Evolutionary conservation across 2,329 filamentous ascomycete genomes (phyloP).

Genomic region (Epichloe typhina): DNA sequence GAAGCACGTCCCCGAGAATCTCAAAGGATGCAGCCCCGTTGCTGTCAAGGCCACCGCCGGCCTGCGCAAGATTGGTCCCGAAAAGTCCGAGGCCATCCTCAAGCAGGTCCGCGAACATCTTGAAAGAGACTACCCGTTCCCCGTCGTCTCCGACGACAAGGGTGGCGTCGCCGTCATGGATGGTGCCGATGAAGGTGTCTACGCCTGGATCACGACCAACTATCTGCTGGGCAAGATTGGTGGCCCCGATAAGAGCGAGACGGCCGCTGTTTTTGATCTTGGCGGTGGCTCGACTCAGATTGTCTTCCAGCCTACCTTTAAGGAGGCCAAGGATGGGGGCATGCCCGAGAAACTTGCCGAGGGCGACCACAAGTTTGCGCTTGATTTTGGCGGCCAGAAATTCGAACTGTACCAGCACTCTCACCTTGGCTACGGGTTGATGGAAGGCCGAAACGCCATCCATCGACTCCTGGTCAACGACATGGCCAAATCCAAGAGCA

Average conservation of each 20-base stretch:
- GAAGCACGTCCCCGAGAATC: conserved; percentile 68
- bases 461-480: conserved; percentile 64
- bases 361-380: conserved; percentile 90
- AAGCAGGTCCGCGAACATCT: conserved; percentile 71
- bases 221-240: conserved; percentile 97
- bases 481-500: conserved; percentile 49
- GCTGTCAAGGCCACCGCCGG: conserved; percentile 98
- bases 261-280: conserved; percentile 89
- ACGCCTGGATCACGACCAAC: conserved; percentile 98
- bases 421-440: conserved; percentile 90
- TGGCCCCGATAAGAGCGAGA: conserved; percentile 75
- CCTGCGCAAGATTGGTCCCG: conserved; percentile 69
- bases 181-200: conserved; percentile 91
- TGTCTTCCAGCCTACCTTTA: conserved; percentile 93
- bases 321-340: conserved; percentile 55
- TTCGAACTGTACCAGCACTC: conserved; percentile 97
- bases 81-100: conserved; percentile 73
- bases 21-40: conserved; percentile 84
- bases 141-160: conserved; percentile 73
- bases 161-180: conserved; percentile 95
- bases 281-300: conserved; percentile 97
- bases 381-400: conserved; percentile 78
- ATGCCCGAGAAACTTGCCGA: conserved; percentile 76
- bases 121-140: conserved; percentile 87
- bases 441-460: conserved; percentile 82